Percentiles rank a stretch among this genome's conserved stretches.
phyloP scores from a whole-genome alignment of 169 alveolate species.

The Neospora caninum region DNA sequence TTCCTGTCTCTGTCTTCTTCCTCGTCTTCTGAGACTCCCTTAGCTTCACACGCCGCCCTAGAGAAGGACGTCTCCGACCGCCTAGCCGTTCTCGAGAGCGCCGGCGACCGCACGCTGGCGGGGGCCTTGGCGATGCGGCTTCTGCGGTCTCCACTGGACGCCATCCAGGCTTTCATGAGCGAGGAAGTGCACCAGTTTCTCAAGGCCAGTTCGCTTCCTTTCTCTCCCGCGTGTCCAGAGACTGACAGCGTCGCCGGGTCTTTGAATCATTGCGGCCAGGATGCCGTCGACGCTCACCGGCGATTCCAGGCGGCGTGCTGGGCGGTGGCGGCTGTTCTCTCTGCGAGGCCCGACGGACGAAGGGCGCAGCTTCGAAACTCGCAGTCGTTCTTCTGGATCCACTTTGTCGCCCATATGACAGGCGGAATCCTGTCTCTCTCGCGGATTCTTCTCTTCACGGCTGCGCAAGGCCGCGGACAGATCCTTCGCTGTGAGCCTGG shows the following conservation, averaged over 20 bases:
- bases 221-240: neutral
- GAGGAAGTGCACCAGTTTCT: neutral
- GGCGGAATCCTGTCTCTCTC: slow-evolving; percentile 8
- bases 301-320: neutral
- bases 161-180: neutral
- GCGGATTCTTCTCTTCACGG: neutral
- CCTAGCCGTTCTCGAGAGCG: neutral
- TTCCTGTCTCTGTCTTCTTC: neutral
- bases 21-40: neutral
- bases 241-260: too few species aligned
- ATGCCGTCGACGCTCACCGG: neutral
- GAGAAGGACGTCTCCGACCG: neutral
- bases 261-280: neutral
- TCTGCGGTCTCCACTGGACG: neutral
- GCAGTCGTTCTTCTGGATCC: slow-evolving; percentile 11
- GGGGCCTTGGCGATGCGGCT: neutral
- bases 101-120: neutral
- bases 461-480: neutral
- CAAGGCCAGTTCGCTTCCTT: neutral
- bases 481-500: neutral
- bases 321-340: slow-evolving; percentile 17
- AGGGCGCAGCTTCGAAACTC: neutral
- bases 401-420: neutral
- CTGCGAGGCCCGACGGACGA: neutral
- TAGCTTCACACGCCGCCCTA: neutral